Evolutionary conservation across 2,329 filamentous ascomycete species (phyloP).

Genomic region (Pseudofabraea citricarpa): DNA sequence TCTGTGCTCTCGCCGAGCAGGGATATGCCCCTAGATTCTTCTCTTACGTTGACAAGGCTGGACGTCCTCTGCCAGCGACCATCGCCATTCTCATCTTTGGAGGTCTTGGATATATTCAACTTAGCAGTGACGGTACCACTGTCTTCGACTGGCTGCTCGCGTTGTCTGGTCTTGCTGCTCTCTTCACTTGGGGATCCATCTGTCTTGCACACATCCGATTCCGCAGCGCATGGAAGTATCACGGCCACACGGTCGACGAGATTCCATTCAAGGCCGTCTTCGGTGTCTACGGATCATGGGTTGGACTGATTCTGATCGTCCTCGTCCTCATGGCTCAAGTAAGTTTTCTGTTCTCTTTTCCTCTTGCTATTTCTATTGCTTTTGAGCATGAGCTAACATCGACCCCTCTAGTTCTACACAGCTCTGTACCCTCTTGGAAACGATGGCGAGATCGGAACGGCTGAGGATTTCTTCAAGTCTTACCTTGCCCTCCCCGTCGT

Average conservation of each 20-base stretch:
- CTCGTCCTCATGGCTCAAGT: conserved; percentile 58
- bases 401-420: conserved; percentile 38
- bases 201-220: conserved; percentile 63
- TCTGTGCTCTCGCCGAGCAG: conserved; percentile 85
- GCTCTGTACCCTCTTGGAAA: conserved; percentile 52
- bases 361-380: background rate
- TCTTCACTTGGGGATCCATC: conserved; percentile 73
- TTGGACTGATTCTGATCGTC: conserved; percentile 62
- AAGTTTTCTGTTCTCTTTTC: background rate
- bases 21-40: conserved; percentile 73
- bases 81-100: conserved; percentile 49
- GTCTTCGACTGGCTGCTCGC: conserved; percentile 65
- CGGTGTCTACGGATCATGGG: conserved; percentile 63
- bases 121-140: conserved; percentile 34
- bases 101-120: conserved; percentile 52
- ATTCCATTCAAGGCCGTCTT: conserved; percentile 41
- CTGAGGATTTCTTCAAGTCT: conserved; percentile 47
- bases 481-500: conserved; percentile 51
- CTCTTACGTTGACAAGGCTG: conserved; percentile 75
- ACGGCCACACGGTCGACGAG: conserved; percentile 47
- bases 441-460: conserved; percentile 41
- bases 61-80: conserved; percentile 62
- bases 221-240: conserved; percentile 54
- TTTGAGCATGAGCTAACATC: no score
- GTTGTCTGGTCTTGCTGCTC: conserved; percentile 65